Conservation (phyloP, 2,329 filamentous ascomycete species). For the Nannizziopsis barbatae region DNA sequence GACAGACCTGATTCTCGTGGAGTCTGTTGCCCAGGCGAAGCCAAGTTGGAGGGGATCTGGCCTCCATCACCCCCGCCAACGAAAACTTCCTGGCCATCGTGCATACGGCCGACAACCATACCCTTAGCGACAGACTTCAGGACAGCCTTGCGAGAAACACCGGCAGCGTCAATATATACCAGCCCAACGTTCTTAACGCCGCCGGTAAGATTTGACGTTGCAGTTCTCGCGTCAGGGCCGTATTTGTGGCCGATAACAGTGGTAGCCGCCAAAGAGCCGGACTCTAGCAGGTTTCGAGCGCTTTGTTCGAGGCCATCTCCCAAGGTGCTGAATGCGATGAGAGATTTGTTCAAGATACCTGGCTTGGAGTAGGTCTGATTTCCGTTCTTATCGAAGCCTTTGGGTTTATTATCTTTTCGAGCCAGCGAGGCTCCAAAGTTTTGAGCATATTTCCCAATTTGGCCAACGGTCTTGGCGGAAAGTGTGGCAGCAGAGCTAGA, state of each 20-base stretch:
- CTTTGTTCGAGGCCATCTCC: slow-evolving; percentile 88
- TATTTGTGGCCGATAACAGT: slow-evolving; percentile 83
- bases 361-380: slow-evolving; percentile 65
- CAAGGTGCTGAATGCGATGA: slow-evolving; percentile 93
- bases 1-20: not conserved
- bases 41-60: slow-evolving; percentile 16
- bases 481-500: slow-evolving; percentile 67
- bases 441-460: slow-evolving; percentile 73
- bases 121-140: slow-evolving; percentile 94
- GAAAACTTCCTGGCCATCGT: slow-evolving; percentile 39
- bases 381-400: slow-evolving; percentile 59
- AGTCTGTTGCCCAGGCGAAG: slow-evolving; percentile 10
- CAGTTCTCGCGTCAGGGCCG: slow-evolving; percentile 69
- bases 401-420: slow-evolving; percentile 44
- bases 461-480: slow-evolving; percentile 75
- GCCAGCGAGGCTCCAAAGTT: slow-evolving; percentile 71
- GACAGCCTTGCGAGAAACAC: slow-evolving; percentile 77
- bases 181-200: slow-evolving; percentile 93
- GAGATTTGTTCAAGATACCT: slow-evolving; percentile 81
- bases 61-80: slow-evolving; percentile 38
- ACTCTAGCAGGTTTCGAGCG: slow-evolving; percentile 63
- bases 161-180: slow-evolving; percentile 93
- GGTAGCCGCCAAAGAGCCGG: slow-evolving; percentile 65
- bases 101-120: slow-evolving; percentile 53
- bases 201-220: slow-evolving; percentile 64